Evolutionary conservation across 345 rosid genomes (phyloP), one percentile per base, ranked within the genome.

Genomic region (Boechera retrofracta): DNA sequence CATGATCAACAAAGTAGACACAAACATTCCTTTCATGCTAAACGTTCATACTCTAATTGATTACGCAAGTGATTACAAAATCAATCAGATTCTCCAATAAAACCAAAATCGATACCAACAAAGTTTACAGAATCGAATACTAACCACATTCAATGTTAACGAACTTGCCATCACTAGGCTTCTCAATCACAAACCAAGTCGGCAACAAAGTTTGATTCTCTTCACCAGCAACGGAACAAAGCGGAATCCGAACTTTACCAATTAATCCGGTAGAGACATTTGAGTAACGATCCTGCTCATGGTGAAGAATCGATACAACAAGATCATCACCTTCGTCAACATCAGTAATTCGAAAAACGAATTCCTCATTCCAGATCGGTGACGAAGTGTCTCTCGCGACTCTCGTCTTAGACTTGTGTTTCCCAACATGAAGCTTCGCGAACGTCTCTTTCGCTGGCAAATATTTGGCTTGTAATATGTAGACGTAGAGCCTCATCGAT

Each of bases 311-410:
- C 24, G 96, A 87, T 4, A 89, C 83, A 62, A 86, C 73, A 68
- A 91, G 71, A 15, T 31, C 85, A 8, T 83, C 88, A 18, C 67
- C 82, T 24, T 80, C 83, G 24, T 85, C 87, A 36, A 59, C 44
- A 18, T 74, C 79, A 47, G 75, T 79, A 54, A 81, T 74, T 56
- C 82, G 69, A 69, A 94, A 88, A 51, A 84, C 89, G 38, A 94
- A 90, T 85, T 89, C 98, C 82, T 94, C 92, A 39, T 89, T 85
- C 97, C 97, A 91, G 74, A 84, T 79, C 11, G 97, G 96, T 75
- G 75, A 85, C 1, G 29, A 1, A 33, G 74, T 81, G 29, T 74
- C 80, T 64, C 77, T 81, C 36, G 72, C 65, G 24, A 82, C 62
- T 83, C 87, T 85, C 44, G 95, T 87, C 82, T 88, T 90, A 47